phyloP scores from a whole-genome alignment of 202 grass and related monocot genomes.

The Digitaria exilis region DNA sequence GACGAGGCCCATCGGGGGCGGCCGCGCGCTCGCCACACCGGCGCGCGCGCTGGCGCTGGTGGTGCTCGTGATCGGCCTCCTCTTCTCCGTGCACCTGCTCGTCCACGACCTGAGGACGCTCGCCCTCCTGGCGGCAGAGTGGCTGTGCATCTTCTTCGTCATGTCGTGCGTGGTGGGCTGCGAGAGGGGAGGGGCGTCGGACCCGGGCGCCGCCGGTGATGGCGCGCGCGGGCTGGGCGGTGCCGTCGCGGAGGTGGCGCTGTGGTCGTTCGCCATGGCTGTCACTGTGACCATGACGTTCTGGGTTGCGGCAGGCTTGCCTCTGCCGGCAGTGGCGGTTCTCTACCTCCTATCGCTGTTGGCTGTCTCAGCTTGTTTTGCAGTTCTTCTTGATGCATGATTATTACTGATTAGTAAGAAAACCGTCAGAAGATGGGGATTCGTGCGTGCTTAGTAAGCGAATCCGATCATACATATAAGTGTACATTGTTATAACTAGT shows the following conservation, averaged over 20 bases:
- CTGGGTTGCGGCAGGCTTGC: constrained; percentile 26
- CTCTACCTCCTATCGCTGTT: constrained; percentile 33
- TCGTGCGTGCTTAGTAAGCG: not conserved
- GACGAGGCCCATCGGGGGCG: not conserved
- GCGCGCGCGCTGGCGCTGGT: constrained; percentile 17
- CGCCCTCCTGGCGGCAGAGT: constrained; percentile 33
- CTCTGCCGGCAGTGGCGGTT: not conserved
- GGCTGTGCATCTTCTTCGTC: constrained; percentile 42
- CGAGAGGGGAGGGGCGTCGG: not conserved
- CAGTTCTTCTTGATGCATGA: constrained; percentile 24
- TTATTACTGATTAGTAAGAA: not conserved
- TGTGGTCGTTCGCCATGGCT: constrained; percentile 40
- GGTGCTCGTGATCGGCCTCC: constrained; percentile 25
- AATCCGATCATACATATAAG: not conserved
- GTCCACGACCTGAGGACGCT: constrained; percentile 29
- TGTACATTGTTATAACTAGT: not conserved
- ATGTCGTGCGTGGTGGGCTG: constrained; percentile 27
- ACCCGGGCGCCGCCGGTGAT: not conserved
- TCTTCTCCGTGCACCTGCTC: constrained; percentile 30
- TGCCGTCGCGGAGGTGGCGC: constrained; percentile 16
- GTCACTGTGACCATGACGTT: constrained; percentile 47
- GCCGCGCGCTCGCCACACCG: not conserved
- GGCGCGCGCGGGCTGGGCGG: not conserved
- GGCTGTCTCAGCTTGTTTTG: constrained; percentile 22
- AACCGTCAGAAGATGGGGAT: not conserved